Conservation (phyloP, 805 yeast species). For the Yarrowia keelungensis region DNA sequence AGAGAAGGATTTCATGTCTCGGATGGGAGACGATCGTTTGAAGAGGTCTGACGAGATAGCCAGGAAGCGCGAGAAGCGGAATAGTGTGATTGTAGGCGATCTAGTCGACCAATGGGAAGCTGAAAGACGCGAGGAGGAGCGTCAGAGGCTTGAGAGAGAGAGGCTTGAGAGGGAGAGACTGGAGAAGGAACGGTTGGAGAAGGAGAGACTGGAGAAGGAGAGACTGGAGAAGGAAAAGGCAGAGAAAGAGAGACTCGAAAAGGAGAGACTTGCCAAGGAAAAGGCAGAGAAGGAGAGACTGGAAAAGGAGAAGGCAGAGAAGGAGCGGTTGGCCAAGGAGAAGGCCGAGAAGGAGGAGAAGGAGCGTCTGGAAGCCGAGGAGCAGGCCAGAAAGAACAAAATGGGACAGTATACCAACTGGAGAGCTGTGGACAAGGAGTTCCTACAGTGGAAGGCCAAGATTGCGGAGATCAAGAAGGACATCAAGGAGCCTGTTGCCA, state of each 20-base stretch:
- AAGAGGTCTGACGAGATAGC: slow-evolving; percentile 34
- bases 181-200: slow-evolving; percentile 35
- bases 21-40: slow-evolving; percentile 27
- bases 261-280: slow-evolving; percentile 7
- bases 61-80: slow-evolving; percentile 37
- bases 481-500: slow-evolving; percentile 62
- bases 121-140: slow-evolving; percentile 41
- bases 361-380: slow-evolving; percentile 42
- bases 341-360: slow-evolving; percentile 45
- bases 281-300: slow-evolving; percentile 29
- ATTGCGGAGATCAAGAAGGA: slow-evolving; percentile 61
- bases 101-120: slow-evolving; percentile 40
- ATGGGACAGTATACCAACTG: slow-evolving; percentile 43
- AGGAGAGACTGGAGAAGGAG: slow-evolving; percentile 33
- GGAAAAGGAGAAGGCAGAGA: slow-evolving; percentile 40
- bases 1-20: slow-evolving; percentile 8
- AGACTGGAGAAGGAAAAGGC: slow-evolving; percentile 39
- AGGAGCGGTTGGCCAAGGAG: slow-evolving; percentile 44
- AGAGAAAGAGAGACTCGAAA: slow-evolving; percentile 24
- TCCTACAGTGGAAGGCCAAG: slow-evolving; percentile 47
- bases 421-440: slow-evolving; percentile 46
- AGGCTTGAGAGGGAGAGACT: slow-evolving; percentile 28
- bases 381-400: slow-evolving; percentile 45
- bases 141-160: slow-evolving; percentile 10
- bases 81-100: slow-evolving; percentile 24